phyloP scores from a whole-genome alignment of 768 basidiomycete genomes.

The Pisolithus marmoratus region DNA sequence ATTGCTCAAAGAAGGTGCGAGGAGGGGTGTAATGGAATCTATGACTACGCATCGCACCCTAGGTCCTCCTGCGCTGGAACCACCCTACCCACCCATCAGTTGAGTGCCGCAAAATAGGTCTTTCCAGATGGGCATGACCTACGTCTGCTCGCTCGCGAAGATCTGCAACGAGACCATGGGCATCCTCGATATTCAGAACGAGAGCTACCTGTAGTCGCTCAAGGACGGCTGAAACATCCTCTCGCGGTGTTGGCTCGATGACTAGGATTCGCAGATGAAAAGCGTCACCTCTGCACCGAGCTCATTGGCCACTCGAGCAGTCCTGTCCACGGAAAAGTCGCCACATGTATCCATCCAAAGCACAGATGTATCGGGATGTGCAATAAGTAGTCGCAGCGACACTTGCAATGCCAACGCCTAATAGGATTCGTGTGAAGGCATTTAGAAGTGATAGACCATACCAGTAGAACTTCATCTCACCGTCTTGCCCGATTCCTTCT shows the following conservation, averaged over 20 bases:
- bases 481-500: conserved; percentile 60
- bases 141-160: conserved; percentile 30
- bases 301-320: conserved; percentile 32
- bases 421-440: conserved; percentile 3
- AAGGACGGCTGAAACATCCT: conserved; percentile 33
- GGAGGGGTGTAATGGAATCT: conserved; percentile 58
- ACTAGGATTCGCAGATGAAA: neutral
- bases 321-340: conserved; percentile 52
- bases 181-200: conserved; percentile 53
- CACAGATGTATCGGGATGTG: conserved; percentile 32
- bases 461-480: conserved; percentile 33
- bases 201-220: conserved; percentile 55
- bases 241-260: conserved; percentile 3
- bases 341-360: conserved; percentile 74
- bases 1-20: conserved; percentile 58
- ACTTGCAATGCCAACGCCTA: conserved; percentile 61
- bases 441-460: neutral
- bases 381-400: conserved; percentile 46
- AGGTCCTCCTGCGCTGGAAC: conserved; percentile 2
- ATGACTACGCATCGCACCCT: conserved; percentile 50
- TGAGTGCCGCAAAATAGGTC: neutral
- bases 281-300: conserved; percentile 22
- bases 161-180: conserved; percentile 44
- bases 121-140: conserved; percentile 8
- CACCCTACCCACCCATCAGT: conserved; percentile 6